A percentile compares a stretch with the other conserved stretches of the same genome.
phyloP scores from a whole-genome alignment of 345 rosid genomes.

The Erodium maritimum region DNA sequence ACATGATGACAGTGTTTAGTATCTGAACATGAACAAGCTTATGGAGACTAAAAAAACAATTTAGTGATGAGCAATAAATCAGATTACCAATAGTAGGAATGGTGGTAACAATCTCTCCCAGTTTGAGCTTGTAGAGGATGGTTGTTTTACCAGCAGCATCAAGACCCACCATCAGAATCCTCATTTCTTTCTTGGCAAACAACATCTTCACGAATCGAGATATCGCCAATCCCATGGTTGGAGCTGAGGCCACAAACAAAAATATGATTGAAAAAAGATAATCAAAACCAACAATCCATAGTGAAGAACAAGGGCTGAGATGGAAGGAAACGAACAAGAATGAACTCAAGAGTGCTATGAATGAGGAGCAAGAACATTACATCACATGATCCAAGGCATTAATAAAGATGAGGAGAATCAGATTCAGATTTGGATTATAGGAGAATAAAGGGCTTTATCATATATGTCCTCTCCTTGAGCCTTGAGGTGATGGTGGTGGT shows the following conservation, averaged over 20 bases:
- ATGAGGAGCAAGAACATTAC: background rate
- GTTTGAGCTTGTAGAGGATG: conserved; percentile 64
- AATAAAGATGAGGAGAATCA: conserved; percentile 13
- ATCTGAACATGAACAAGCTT: background rate
- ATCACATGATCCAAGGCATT: conserved; percentile 4
- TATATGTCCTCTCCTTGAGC: no score
- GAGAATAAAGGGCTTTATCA: conserved; percentile 19
- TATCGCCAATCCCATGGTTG: conserved; percentile 35
- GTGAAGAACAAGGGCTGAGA: background rate
- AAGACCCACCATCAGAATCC: conserved; percentile 74
- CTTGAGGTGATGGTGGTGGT: no score
- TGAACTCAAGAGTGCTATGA: background rate
- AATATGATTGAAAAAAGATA: background rate
- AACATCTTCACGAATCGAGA: conserved; percentile 34
- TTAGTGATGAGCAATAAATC: background rate
- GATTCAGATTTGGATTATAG: conserved; percentile 22
- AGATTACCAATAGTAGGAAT: conserved; percentile 61
- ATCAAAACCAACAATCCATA: background rate
- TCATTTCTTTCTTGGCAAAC: conserved; percentile 57
- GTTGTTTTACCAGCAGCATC: conserved; percentile 76
- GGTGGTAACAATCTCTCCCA: conserved; percentile 62
- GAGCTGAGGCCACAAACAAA: background rate
- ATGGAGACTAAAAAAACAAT: background rate
- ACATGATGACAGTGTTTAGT: no score
- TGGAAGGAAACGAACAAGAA: no score